These are phyloP conservation scores for Talaromyces sp. DNA, from an alignment of 2,329 filamentous ascomycete genomes.

Conservation along the genomic window DNA sequence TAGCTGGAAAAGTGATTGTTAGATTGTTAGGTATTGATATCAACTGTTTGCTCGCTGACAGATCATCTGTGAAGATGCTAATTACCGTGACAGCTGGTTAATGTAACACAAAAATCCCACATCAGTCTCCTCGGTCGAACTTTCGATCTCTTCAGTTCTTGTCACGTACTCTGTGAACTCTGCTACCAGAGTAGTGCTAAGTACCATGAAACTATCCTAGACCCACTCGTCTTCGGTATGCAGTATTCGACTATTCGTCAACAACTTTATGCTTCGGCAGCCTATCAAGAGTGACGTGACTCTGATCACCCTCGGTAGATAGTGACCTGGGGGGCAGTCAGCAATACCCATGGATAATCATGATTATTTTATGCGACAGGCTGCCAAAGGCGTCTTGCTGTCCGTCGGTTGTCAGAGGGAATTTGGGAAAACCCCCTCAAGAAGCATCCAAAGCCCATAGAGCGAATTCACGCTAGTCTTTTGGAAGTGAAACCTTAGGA, in stretches of 20 bases:
- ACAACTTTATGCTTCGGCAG: not conserved
- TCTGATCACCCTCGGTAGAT: not conserved
- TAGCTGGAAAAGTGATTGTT: not conserved
- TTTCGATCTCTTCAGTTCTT: not conserved
- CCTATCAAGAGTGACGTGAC: no score
- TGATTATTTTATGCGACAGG: not conserved
- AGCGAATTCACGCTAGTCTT: not conserved
- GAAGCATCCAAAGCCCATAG: not conserved
- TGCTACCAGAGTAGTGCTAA: not conserved
- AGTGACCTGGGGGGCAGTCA: not conserved
- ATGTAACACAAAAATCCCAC: not conserved
- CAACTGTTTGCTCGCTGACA: not conserved
- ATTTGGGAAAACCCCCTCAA: not conserved
- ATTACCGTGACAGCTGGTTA: not conserved
- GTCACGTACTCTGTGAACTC: not conserved
- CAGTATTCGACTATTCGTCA: not conserved
- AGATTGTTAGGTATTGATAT: not conserved
- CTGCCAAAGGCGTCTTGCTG: not conserved
- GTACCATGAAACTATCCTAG: not conserved
- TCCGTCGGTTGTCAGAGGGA: not conserved
- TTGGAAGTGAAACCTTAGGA: not conserved
- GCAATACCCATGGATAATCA: not conserved
- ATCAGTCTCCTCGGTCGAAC: no score
- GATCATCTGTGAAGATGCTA: not conserved
- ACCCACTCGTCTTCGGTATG: not conserved